Base-by-base conservation (phyloP, 805 yeast genomes). In the Pichia membranifaciens region DNA sequence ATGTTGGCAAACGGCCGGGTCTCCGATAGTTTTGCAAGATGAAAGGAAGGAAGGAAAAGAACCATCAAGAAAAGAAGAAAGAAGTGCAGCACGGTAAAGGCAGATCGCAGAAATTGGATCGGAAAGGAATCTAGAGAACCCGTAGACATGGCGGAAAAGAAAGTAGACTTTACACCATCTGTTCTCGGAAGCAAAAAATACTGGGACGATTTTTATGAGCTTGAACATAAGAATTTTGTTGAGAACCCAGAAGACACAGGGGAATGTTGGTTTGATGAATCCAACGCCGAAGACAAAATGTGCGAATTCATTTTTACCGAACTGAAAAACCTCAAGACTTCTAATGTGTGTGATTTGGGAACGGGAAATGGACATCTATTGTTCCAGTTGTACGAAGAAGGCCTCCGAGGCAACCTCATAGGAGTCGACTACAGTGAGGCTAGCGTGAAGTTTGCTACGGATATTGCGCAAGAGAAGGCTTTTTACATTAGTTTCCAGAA, bases 331-430 rank as follows among this genome's bases (percentile, higher is more conserved):
- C 15, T 34, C 3, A 43, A 38, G 10, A 52, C 59, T 1, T 58
- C 75, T 1, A 64, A 66, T 1, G 72, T 90, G 43, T 66, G 86
- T 18, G 99, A 91, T 64, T 69, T 93, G 34, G 99, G 99, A 1
- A 90, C 99, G 0, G 99, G 99, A 1, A 93, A 93, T 65, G 99
- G 99, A 0, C 96, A 88, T 60, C 68, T 93, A 23, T 61, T 93
- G 25, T 86, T 91, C 55, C 76, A 82, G 47, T 61, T 93, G 29
- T 58, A 62, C 45, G 81, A 84, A 44, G 87, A 84, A 45, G 83
- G 84, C 0, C 33, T 54, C 3, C 22, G 41, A 42, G 82, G 81
- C 16, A 65, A 66, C 25, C 62, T 83, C 53, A 64, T 75, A 2
- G 99, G 99, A 0, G 72, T 93, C 6, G 99, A 93, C 65, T 93